A percentile compares a stretch with the other conserved stretches of the same genome.
These are phyloP conservation scores for Diaporthe helianthi DNA, from an alignment of 2,329 filamentous ascomycete species.

Conservation along the genomic window DNA sequence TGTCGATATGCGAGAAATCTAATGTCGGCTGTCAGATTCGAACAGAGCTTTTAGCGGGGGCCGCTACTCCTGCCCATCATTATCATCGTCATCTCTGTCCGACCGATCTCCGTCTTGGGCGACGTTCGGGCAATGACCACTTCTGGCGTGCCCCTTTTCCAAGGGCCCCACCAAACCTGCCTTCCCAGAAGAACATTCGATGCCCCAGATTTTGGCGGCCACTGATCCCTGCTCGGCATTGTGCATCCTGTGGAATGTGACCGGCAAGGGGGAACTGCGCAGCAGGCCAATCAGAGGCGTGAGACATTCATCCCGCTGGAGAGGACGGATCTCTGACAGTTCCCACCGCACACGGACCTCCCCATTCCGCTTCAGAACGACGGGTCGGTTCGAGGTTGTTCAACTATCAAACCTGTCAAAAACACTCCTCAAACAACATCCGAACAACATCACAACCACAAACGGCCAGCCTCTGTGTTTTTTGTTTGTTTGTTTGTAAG, in stretches of 20 bases:
- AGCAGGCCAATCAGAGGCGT: constrained; percentile 18
- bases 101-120: constrained; percentile 13
- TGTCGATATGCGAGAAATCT: constrained; percentile 24
- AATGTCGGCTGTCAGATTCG: constrained; percentile 21
- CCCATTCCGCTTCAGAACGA: constrained; percentile 24
- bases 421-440: constrained; percentile 25
- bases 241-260: constrained; percentile 26
- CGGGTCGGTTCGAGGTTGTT: constrained; percentile 22
- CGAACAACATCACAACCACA: constrained; percentile 6
- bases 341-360: constrained; percentile 22
- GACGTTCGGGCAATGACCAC: constrained; percentile 23
- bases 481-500: too few species aligned
- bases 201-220: constrained; percentile 19
- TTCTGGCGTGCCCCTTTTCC: constrained; percentile 24
- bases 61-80: constrained; percentile 25
- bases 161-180: neutral
- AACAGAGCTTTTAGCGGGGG: neutral
- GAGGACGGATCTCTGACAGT: constrained; percentile 26
- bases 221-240: constrained; percentile 6
- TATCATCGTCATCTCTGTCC: constrained; percentile 18
- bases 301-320: constrained; percentile 20
- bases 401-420: constrained; percentile 24
- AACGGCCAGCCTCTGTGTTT: neutral
- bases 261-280: constrained; percentile 1
- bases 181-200: constrained; percentile 27